phyloP scores from a whole-genome alignment of 176 grass and related monocot species.

The Oryza meyeriana region DNA sequence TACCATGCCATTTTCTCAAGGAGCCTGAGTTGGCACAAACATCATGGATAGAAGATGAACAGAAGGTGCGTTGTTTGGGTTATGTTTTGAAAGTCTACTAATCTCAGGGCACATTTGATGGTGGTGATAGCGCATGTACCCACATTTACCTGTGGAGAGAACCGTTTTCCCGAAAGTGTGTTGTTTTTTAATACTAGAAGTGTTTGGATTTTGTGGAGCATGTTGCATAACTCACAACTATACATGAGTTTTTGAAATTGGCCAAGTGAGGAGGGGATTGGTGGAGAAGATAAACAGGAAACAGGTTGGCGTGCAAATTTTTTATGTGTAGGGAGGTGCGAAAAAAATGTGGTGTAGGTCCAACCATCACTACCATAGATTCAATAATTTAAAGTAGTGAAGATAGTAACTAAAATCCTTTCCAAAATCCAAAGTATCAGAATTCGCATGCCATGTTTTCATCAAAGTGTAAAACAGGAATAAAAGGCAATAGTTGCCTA shows the following conservation, averaged over 20 bases:
- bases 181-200: not conserved
- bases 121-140: not conserved
- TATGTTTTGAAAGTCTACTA: not conserved
- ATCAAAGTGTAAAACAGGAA: not conserved
- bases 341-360: not conserved
- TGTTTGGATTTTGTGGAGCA: not conserved
- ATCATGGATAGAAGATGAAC: not conserved
- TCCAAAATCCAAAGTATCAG: constrained; percentile 4
- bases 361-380: not conserved
- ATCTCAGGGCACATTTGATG: not conserved
- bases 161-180: not conserved
- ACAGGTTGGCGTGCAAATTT: not conserved
- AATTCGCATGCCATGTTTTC: not conserved
- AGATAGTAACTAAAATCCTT: constrained; percentile 3
- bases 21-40: not conserved
- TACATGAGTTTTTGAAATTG: not conserved
- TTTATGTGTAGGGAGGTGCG: not conserved
- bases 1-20: not conserved
- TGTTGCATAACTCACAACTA: not conserved
- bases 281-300: not conserved
- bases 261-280: not conserved
- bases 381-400: not conserved
- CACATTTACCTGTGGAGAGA: not conserved
- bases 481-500: not conserved
- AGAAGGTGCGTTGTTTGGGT: not conserved